These are phyloP conservation scores for Alternaria metachromatica DNA, from an alignment of 2,329 filamentous ascomycete genomes.

Conservation along the genomic window DNA sequence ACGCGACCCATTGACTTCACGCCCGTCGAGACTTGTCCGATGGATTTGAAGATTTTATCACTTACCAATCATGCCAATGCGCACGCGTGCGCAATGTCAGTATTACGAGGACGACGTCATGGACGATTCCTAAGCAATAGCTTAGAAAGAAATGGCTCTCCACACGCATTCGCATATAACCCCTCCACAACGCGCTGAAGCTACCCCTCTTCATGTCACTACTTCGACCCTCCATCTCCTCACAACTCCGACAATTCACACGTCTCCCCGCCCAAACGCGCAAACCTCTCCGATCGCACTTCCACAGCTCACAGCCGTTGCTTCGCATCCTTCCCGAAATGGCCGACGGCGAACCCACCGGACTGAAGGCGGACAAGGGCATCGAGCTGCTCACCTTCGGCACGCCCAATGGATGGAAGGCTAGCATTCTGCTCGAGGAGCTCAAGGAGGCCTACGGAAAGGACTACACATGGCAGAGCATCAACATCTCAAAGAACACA, in stretches of 20 bases:
- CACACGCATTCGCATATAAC: slow-evolving; percentile 23
- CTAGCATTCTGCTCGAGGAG: slow-evolving; percentile 69
- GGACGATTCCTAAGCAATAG: slow-evolving; percentile 17
- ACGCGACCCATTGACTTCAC: not conserved
- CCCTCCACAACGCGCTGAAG: slow-evolving; percentile 26
- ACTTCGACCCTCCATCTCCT: slow-evolving; percentile 20
- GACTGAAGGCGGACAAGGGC: slow-evolving; percentile 67
- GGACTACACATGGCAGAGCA: slow-evolving; percentile 64
- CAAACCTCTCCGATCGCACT: slow-evolving; percentile 14
- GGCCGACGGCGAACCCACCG: slow-evolving; percentile 55
- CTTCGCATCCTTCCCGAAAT: slow-evolving; percentile 29
- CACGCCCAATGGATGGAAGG: slow-evolving; percentile 61
- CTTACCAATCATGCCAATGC: not conserved
- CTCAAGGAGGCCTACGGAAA: slow-evolving; percentile 68
- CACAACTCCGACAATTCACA: slow-evolving; percentile 20
- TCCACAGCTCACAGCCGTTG: slow-evolving; percentile 29
- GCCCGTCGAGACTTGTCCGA: not conserved
- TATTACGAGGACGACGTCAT: slow-evolving; percentile 13
- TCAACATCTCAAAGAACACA: slow-evolving; percentile 66
- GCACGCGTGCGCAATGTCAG: not conserved
- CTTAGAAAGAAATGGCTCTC: not conserved
- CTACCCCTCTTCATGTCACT: slow-evolving; percentile 27
- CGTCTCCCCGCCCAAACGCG: slow-evolving; percentile 20
- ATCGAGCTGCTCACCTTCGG: slow-evolving; percentile 69
- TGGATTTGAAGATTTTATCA: not conserved